Evolutionary conservation across 352 stramenopile species (phyloP).

Genomic region (Phytophthora pistaciae): DNA sequence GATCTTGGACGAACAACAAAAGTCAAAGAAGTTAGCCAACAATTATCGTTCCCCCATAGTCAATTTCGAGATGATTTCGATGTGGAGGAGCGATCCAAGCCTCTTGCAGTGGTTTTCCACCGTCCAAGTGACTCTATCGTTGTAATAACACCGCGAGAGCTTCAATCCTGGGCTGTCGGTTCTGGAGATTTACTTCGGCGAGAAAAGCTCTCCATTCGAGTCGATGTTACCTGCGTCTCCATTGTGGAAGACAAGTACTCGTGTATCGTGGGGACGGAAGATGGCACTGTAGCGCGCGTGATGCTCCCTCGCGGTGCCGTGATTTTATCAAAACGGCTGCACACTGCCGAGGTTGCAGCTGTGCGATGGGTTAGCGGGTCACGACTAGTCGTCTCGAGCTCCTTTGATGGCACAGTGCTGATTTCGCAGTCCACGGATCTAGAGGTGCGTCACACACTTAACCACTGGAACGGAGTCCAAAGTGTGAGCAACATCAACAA

Average conservation of each 20-base stretch:
- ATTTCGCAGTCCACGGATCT: conserved; percentile 45
- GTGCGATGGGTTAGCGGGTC: conserved; percentile 27
- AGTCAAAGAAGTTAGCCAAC: background rate
- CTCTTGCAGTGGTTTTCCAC: conserved; percentile 43
- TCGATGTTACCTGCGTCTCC: conserved; percentile 43
- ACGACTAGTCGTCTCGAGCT: conserved; percentile 38
- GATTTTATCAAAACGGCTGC: conserved; percentile 38
- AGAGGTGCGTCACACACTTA: conserved; percentile 41
- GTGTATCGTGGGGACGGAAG: conserved; percentile 51
- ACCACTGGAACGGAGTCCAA: conserved; percentile 54
- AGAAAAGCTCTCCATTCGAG: conserved; percentile 24
- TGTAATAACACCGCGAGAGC: conserved; percentile 34
- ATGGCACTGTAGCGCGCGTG: conserved; percentile 46
- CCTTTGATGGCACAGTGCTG: conserved; percentile 44
- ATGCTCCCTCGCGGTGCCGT: conserved; percentile 45
- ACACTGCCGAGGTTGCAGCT: conserved; percentile 33
- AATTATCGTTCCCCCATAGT: background rate
- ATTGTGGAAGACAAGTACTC: conserved; percentile 51
- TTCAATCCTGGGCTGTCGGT: conserved; percentile 39
- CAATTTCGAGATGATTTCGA: conserved; percentile 2
- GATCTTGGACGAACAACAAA: background rate
- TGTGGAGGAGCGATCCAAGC: conserved; percentile 41
- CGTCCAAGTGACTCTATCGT: conserved; percentile 40
- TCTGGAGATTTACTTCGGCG: conserved; percentile 34
- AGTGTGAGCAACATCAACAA: conserved; percentile 14